These are phyloP conservation scores for Pholiota adiposa DNA, from an alignment of 1,284 basidiomycete species.

Conservation along the genomic window DNA sequence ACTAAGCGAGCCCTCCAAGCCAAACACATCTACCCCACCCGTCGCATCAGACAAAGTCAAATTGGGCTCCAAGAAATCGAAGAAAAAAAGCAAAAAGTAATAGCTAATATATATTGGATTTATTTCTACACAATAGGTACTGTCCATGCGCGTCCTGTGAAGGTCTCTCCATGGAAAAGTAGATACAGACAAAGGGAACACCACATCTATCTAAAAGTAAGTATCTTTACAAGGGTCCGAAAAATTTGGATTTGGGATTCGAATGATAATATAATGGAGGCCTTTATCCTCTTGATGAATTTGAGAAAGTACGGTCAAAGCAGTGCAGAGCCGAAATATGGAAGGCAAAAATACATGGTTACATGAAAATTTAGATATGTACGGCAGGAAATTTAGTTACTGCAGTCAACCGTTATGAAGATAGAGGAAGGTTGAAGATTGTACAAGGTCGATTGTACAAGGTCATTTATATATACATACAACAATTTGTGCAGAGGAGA, in stretches of 20 bases:
- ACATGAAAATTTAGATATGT: neutral
- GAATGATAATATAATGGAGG: conserved; percentile 1
- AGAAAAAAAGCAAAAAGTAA: conserved; percentile 23
- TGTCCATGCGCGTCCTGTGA: neutral
- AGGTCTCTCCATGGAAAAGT: neutral
- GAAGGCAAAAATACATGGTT: neutral
- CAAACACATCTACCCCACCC: neutral
- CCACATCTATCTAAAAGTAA: conserved; percentile 8
- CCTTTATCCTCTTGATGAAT: neutral
- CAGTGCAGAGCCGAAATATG: neutral
- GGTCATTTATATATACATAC: neutral
- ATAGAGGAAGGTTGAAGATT: neutral
- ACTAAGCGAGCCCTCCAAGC: neutral
- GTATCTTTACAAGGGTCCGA: neutral
- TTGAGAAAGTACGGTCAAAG: neutral
- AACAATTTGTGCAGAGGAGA: neutral
- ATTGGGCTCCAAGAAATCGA: conserved; percentile 18
- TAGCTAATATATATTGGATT: neutral
- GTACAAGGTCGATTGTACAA: neutral
- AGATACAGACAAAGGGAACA: neutral
- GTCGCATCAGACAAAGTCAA: conserved; percentile 16
- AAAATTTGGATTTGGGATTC: neutral
- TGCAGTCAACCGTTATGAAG: neutral
- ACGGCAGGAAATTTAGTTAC: neutral
- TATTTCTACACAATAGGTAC: neutral